Percentiles rank a stretch among this genome's conserved stretches.
These are phyloP conservation scores for Exophiala dermatitidis DNA, from an alignment of 2,329 filamentous ascomycete species.

Conservation along the genomic window DNA sequence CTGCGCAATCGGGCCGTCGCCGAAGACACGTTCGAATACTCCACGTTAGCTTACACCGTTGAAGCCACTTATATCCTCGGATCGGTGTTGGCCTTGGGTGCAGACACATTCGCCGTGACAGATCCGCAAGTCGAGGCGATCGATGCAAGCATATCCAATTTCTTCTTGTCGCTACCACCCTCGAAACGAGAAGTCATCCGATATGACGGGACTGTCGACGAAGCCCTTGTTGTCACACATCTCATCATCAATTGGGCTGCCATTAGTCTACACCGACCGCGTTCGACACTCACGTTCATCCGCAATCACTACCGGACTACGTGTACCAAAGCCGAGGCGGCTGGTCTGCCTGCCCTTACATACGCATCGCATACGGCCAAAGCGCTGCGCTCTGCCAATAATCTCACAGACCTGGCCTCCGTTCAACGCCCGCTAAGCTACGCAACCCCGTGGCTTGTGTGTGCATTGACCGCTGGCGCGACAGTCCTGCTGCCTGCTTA, in stretches of 20 bases:
- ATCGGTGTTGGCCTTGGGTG: slow-evolving; percentile 54
- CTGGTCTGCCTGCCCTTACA: slow-evolving; percentile 24
- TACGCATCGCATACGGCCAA: slow-evolving; percentile 46
- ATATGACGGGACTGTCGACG: slow-evolving; percentile 66
- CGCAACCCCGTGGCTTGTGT: slow-evolving; percentile 80
- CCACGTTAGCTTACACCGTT: slow-evolving; percentile 78
- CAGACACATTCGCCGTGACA: slow-evolving; percentile 28
- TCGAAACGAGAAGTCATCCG: slow-evolving; percentile 64
- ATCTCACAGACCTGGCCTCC: slow-evolving; percentile 68
- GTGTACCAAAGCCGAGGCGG: slow-evolving; percentile 49
- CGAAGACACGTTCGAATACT: slow-evolving; percentile 63
- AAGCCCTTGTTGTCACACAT: slow-evolving; percentile 43
- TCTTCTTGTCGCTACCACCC: slow-evolving; percentile 69
- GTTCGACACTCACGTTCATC: slow-evolving; percentile 60
- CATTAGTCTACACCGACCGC: slow-evolving; percentile 72
- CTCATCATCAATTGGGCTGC: slow-evolving; percentile 42
- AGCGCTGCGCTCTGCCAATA: slow-evolving; percentile 69
- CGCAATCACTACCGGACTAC: slow-evolving; percentile 57
- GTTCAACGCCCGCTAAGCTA: slow-evolving; percentile 50
- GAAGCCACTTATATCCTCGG: slow-evolving; percentile 73
- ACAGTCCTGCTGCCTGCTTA: slow-evolving; percentile 78
- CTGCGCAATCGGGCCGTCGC: slow-evolving; percentile 63
- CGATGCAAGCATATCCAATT: slow-evolving; percentile 58
- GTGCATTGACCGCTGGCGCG: slow-evolving; percentile 68
- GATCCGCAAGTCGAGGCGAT: slow-evolving; percentile 51